A percentile compares a stretch with the other conserved stretches of the same genome.
phyloP scores from a whole-genome alignment of 2,329 filamentous ascomycete species.

The Phyllosticta capitalensis region DNA sequence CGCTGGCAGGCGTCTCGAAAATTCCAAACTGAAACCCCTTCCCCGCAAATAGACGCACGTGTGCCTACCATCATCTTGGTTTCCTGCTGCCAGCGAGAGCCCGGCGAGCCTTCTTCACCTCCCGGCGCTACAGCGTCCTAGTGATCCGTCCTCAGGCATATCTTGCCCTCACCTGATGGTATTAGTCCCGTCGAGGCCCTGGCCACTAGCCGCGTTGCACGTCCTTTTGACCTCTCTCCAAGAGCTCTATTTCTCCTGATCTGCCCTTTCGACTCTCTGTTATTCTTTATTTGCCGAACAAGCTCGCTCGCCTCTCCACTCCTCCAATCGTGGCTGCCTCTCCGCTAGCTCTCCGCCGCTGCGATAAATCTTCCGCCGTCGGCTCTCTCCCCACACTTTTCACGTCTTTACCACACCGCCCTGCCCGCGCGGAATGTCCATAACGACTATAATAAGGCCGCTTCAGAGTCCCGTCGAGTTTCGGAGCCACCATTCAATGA shows the following conservation, averaged over 20 bases:
- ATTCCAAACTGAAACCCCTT: constrained; percentile 12
- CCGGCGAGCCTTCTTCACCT: constrained; percentile 10
- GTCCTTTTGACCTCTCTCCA: constrained; percentile 6
- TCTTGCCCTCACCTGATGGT: constrained; percentile 11
- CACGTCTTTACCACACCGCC: constrained; percentile 8
- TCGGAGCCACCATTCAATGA: constrained; percentile 29
- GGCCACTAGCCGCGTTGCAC: constrained; percentile 5
- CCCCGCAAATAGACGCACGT: constrained; percentile 12
- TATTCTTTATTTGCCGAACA: background rate
- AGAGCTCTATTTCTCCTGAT: constrained; percentile 10
- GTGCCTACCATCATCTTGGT: constrained; percentile 11
- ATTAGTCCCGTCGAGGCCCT: constrained; percentile 8
- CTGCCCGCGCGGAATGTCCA: constrained; percentile 10
- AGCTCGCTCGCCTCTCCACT: background rate
- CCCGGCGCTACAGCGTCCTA: constrained; percentile 8
- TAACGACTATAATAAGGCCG: constrained; percentile 11
- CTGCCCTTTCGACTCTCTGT: background rate
- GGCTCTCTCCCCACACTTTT: constrained; percentile 9
- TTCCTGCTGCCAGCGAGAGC: constrained; percentile 6
- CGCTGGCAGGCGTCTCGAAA: constrained; percentile 9
- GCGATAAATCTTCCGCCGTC: background rate
- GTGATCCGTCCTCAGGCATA: constrained; percentile 11
- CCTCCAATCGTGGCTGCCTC: constrained; percentile 6
- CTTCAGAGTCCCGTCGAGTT: constrained; percentile 18
- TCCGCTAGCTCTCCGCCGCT: constrained; percentile 8